phyloP scores from a whole-genome alignment of 371 early-diverging fungal genomes.

The Lichtheimia ornata region DNA sequence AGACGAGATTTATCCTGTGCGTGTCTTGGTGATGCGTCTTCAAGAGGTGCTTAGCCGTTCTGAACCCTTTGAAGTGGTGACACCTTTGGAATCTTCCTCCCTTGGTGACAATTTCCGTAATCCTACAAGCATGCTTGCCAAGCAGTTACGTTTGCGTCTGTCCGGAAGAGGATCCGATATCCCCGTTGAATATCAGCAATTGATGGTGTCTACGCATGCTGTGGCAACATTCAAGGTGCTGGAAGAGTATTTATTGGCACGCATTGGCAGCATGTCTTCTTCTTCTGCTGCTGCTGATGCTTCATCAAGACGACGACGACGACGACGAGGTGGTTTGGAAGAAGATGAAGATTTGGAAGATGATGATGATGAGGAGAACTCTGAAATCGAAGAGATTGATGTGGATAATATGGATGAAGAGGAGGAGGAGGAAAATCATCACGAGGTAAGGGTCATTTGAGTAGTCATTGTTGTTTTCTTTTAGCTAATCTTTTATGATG shows the following conservation, averaged over 20 bases:
- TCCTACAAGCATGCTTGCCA: conserved; percentile 76
- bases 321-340: conserved; percentile 30
- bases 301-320: background rate
- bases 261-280: conserved; percentile 26
- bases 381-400: conserved; percentile 5
- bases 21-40: conserved; percentile 64
- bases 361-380: conserved; percentile 31
- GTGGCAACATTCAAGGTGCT: conserved; percentile 79
- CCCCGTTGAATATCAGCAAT: conserved; percentile 53
- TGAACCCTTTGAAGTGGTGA: conserved; percentile 72
- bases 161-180: conserved; percentile 57
- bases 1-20: conserved; percentile 24
- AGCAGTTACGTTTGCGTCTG: conserved; percentile 71
- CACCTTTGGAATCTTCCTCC: conserved; percentile 31
- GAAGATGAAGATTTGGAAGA: conserved; percentile 14
- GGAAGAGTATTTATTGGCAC: conserved; percentile 74
- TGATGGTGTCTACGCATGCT: conserved; percentile 83
- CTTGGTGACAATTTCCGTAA: conserved; percentile 40
- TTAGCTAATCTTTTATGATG: too few relatives aligned
- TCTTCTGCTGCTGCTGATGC: too few relatives aligned
- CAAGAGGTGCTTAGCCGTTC: conserved; percentile 76
- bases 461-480: background rate
- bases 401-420: conserved; percentile 5
- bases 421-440: conserved; percentile 11
- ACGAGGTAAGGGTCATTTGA: background rate